Conservation (phyloP, 768 basidiomycete genomes). For the Mycena kentingensis region DNA sequence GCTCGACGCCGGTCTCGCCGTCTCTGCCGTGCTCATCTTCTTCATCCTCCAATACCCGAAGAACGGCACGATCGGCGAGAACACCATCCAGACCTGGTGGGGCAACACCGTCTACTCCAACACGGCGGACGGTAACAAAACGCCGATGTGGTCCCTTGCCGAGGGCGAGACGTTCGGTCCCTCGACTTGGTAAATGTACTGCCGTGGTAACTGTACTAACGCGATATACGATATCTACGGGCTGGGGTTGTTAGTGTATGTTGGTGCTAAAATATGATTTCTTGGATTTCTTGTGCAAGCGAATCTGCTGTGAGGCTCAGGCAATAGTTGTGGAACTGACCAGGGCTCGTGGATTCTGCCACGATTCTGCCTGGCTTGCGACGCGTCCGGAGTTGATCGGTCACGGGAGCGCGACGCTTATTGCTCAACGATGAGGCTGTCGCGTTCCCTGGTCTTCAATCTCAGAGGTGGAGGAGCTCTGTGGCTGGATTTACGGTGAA, state of each 20-base stretch:
- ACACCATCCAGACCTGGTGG: slow-evolving; percentile 66
- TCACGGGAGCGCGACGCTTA: too few relatives aligned
- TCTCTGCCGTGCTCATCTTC: slow-evolving; percentile 55
- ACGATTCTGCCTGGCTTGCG: too few relatives aligned
- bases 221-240: too few relatives aligned
- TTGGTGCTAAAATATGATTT: too few relatives aligned
- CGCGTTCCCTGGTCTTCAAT: slow-evolving; percentile 78
- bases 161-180: slow-evolving; percentile 34
- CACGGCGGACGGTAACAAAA: slow-evolving; percentile 43
- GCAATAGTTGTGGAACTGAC: too few relatives aligned
- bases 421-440: slow-evolving; percentile 74
- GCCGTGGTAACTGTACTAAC: too few relatives aligned
- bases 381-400: too few relatives aligned
- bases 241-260: too few relatives aligned
- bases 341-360: too few relatives aligned
- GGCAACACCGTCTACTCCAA: slow-evolving; percentile 56
- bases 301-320: too few relatives aligned
- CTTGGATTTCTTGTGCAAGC: too few relatives aligned
- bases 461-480: slow-evolving; percentile 73
- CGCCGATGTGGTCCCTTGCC: slow-evolving; percentile 36
- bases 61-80: slow-evolving; percentile 58
- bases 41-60: slow-evolving; percentile 65
- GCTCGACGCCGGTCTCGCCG: slow-evolving; percentile 53
- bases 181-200: background rate
- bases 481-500: slow-evolving; percentile 72